These are phyloP conservation scores for Geotrichum bryndzae DNA, from an alignment of 1,139 yeast genomes.

Conservation along the genomic window DNA sequence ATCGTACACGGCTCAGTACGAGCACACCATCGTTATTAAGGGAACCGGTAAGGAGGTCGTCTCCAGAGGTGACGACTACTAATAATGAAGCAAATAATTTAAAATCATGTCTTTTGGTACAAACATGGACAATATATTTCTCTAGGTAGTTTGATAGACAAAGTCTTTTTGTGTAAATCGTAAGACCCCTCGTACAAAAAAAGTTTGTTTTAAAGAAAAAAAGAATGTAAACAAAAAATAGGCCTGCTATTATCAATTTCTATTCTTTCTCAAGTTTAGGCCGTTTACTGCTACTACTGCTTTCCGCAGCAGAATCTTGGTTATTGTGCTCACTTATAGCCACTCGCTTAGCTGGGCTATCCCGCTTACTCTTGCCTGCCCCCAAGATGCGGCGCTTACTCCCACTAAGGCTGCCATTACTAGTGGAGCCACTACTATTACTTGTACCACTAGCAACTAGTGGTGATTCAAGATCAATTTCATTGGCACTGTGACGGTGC, in stretches of 20 bases:
- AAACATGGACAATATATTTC: neutral
- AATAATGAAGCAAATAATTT: constrained; percentile 12
- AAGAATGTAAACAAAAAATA: too few species aligned
- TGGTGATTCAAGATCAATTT: neutral
- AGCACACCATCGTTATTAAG: constrained; percentile 85
- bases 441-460: neutral
- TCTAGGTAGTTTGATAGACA: neutral
- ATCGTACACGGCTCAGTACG: constrained; percentile 91
- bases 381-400: neutral
- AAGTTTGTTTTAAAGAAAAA: neutral
- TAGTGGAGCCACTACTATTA: neutral
- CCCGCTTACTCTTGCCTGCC: neutral
- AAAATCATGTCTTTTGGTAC: neutral
- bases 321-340: neutral
- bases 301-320: neutral
- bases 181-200: neutral
- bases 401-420: neutral
- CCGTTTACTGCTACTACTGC: neutral
- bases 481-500: neutral
- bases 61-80: constrained; percentile 91
- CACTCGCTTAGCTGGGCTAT: neutral
- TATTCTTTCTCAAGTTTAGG: neutral
- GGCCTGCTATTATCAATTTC: neutral
- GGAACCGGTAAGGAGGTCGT: constrained; percentile 92
- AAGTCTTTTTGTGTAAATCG: neutral